Conservation (phyloP, 148 eudicot genomes). For the Gaultheria prostrata region DNA sequence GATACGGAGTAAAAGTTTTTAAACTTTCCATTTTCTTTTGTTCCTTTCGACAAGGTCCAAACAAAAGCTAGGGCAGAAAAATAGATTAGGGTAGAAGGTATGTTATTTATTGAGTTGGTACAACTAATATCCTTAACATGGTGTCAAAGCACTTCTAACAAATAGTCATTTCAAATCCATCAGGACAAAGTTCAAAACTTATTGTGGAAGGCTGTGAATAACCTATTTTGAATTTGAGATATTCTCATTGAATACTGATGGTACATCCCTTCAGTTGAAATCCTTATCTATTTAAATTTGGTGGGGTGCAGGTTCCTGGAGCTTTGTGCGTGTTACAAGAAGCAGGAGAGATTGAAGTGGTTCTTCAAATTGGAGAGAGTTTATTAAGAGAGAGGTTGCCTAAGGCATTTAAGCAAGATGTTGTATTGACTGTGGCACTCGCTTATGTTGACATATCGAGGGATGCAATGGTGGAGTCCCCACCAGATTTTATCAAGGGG, state of each 20-base stretch:
- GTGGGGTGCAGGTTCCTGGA: slow-evolving; percentile 76
- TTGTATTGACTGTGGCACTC: slow-evolving; percentile 83
- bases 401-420: slow-evolving; percentile 92
- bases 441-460: slow-evolving; percentile 91
- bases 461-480: slow-evolving; percentile 78
- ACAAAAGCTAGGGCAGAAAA: not conserved
- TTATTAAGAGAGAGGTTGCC: slow-evolving; percentile 84
- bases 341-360: slow-evolving; percentile 80
- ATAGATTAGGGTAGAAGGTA: not conserved
- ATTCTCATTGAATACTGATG: not conserved
- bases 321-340: slow-evolving; percentile 94
- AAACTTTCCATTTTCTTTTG: too few species aligned
- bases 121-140: not conserved
- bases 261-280: not conserved
- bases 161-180: not conserved
- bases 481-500: slow-evolving; percentile 85
- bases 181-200: not conserved
- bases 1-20: too few species aligned
- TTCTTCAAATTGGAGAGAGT: slow-evolving; percentile 78
- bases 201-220: not conserved
- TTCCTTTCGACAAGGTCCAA: too few species aligned
- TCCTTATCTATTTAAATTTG: not conserved
- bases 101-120: not conserved
- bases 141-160: not conserved
- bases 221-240: not conserved